A percentile compares a stretch with the other conserved stretches of the same genome.
These are phyloP conservation scores for Nicotiana otophora DNA, from an alignment of 257 asterid genomes.

Conservation along the genomic window DNA sequence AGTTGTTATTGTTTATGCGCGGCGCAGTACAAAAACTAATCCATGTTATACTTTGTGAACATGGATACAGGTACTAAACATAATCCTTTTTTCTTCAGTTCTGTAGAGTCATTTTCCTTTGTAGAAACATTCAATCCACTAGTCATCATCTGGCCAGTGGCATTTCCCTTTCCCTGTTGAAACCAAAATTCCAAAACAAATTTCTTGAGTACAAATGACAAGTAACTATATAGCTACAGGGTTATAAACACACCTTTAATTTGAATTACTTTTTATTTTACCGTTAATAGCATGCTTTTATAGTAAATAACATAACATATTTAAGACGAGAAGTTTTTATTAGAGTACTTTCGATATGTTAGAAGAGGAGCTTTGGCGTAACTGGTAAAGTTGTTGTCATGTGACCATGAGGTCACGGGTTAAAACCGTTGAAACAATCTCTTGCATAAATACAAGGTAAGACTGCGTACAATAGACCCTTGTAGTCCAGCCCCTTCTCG, in stretches of 20 bases:
- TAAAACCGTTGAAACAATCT: no score
- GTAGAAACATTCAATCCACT: constrained; percentile 15
- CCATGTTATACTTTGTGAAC: constrained; percentile 11
- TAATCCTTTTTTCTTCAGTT: constrained; percentile 34
- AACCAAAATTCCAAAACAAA: not conserved
- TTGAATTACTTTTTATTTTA: no score
- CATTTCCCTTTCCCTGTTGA: constrained; percentile 30
- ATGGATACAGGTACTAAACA: constrained; percentile 26
- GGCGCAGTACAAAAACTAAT: not conserved
- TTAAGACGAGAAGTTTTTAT: not conserved
- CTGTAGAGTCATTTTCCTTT: constrained; percentile 19
- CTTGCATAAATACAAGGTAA: no score
- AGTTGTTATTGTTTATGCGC: no score
- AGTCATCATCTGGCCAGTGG: constrained; percentile 16
- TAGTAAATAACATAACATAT: not conserved
- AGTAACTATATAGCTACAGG: no score
- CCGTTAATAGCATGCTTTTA: not conserved
- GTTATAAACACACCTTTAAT: no score
- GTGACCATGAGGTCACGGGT: no score
- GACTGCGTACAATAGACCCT: no score
- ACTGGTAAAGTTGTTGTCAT: no score
- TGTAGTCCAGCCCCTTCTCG: no score
- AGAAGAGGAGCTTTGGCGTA: no score
- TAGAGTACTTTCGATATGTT: no score
- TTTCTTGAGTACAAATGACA: not conserved